Evolutionary conservation across 352 stramenopile genomes (phyloP).

Genomic region (Blastocystis sp.): DNA sequence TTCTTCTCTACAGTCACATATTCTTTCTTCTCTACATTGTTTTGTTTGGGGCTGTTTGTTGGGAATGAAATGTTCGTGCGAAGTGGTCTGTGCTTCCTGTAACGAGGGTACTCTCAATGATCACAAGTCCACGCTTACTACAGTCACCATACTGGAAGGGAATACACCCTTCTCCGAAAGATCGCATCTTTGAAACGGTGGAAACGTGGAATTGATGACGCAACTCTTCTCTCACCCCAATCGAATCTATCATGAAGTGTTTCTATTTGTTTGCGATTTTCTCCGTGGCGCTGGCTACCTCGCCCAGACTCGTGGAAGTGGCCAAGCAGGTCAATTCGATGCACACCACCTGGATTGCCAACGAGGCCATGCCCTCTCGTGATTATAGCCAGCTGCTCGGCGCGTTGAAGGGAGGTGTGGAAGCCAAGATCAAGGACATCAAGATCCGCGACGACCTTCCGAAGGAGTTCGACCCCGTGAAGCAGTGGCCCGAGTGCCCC

Average conservation of each 20-base stretch:
- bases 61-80: not conserved
- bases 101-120: not conserved
- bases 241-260: not conserved
- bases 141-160: no score
- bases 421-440: not conserved
- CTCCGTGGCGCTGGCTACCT: not conserved
- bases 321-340: constrained; percentile 39
- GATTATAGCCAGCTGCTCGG: constrained; percentile 24
- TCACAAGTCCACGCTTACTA: not conserved
- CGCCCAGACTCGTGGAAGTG: constrained; percentile 33
- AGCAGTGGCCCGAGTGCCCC: constrained; percentile 32
- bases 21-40: constrained; percentile 56
- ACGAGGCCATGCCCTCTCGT: not conserved
- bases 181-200: no score
- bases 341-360: constrained; percentile 23
- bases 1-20: constrained; percentile 68
- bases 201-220: constrained; percentile 7
- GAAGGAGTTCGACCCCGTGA: not conserved
- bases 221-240: not conserved
- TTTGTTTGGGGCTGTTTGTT: constrained; percentile 33
- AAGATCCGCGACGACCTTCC: not conserved
- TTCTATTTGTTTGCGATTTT: not conserved
- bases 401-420: not conserved
- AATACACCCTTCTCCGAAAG: no score
- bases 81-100: not conserved